A percentile compares a stretch with the other conserved stretches of the same genome.
Evolutionary conservation across 2,329 filamentous ascomycete genomes (phyloP).

Genomic region (Talaromyces sp.): DNA sequence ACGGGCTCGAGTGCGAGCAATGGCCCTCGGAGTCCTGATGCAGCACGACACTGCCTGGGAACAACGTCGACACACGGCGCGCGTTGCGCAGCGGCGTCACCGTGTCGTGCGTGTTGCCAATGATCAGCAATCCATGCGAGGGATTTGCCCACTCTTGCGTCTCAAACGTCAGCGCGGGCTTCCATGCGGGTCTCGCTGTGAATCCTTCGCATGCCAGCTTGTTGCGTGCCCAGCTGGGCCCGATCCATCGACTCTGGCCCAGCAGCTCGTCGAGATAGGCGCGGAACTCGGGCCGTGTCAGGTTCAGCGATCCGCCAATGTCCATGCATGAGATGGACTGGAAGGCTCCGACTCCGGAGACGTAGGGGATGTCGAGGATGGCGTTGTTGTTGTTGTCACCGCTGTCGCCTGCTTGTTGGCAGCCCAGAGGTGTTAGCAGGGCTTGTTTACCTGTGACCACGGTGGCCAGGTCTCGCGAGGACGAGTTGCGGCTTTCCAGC

Average conservation of each 20-base stretch:
- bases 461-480: neutral
- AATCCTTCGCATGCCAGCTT: conserved; percentile 2
- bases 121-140: neutral
- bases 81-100: conserved; percentile 3
- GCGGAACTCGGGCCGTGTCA: neutral
- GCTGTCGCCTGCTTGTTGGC: neutral
- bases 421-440: neutral
- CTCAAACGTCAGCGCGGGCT: neutral
- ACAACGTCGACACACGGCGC: neutral
- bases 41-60: neutral
- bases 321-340: conserved; percentile 5
- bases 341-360: conserved; percentile 1
- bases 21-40: conserved; percentile 2
- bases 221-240: conserved; percentile 3
- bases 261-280: neutral
- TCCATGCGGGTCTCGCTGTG: neutral
- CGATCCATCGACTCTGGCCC: conserved; percentile 1
- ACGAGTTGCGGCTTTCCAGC: conserved; percentile 1
- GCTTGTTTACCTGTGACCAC: neutral
- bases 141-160: conserved; percentile 1
- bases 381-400: neutral
- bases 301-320: conserved; percentile 1
- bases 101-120: conserved; percentile 1
- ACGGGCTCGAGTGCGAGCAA: neutral
- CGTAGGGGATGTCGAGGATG: conserved; percentile 1